Percentiles rank a stretch among this genome's conserved stretches.
Evolutionary conservation across 306 rosid species (phyloP).

Genomic region (Glycine latifolia): DNA sequence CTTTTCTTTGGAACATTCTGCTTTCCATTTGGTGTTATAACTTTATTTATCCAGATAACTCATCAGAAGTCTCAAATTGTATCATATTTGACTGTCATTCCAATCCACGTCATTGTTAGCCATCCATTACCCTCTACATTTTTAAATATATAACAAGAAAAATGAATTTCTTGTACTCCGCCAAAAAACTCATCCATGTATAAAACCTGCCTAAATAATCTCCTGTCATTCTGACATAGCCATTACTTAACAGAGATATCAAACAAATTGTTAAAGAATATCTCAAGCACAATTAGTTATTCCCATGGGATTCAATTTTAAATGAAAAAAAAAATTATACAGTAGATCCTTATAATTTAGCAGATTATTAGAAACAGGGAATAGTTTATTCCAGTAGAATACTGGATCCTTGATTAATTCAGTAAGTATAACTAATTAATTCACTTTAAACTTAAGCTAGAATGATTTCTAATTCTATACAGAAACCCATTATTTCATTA

Average conservation of each 20-base stretch:
- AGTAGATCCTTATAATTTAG: constrained; percentile 12
- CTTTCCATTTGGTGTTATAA: not conserved
- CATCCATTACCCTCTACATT: not conserved
- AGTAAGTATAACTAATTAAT: not conserved
- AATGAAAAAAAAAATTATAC: not conserved
- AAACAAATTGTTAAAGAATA: constrained; percentile 1
- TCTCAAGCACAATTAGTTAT: not conserved
- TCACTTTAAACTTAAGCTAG: constrained; percentile 6
- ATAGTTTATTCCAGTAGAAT: constrained; percentile 4
- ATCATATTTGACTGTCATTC: not conserved
- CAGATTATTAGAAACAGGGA: not conserved
- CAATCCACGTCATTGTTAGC: not conserved
- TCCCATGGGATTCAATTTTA: constrained; percentile 1
- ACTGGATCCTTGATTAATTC: constrained; percentile 4
- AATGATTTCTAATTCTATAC: not conserved
- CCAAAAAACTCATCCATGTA: not conserved
- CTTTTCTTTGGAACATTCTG: not conserved
- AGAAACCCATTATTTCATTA: no score
- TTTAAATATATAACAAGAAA: not conserved
- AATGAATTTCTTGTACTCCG: not conserved
- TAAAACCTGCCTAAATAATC: constrained; percentile 30
- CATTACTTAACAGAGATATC: not conserved
- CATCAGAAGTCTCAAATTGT: not conserved
- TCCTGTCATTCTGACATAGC: not conserved
- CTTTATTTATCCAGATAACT: not conserved